These are phyloP conservation scores for Torulaspora microellipsoides DNA, from an alignment of 805 yeast species.

Conservation along the genomic window DNA sequence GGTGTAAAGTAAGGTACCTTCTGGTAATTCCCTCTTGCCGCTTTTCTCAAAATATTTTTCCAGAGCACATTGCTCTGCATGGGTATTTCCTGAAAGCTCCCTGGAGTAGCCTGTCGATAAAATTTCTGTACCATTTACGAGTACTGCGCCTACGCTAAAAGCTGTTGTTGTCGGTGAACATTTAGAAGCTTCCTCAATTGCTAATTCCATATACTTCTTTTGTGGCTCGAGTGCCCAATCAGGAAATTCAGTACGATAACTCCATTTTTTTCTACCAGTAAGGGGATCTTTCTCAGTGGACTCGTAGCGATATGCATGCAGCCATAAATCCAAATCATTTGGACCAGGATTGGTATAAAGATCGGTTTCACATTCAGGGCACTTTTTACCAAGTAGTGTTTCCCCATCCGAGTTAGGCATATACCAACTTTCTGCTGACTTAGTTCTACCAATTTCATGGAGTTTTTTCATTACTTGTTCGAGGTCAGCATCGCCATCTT, in stretches of 20 bases:
- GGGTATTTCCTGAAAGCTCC: conserved; percentile 91
- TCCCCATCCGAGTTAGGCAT: conserved; percentile 62
- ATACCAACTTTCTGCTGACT: conserved; percentile 64
- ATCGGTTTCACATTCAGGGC: conserved; percentile 64
- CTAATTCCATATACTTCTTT: conserved; percentile 62
- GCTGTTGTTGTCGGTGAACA: conserved; percentile 83
- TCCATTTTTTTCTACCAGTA: conserved; percentile 49
- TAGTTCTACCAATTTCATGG: conserved; percentile 65
- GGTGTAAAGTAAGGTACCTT: conserved; percentile 78
- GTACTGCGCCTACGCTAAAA: conserved; percentile 89
- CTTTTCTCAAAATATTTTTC: conserved; percentile 55
- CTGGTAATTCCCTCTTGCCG: conserved; percentile 46
- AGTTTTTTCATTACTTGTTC: conserved; percentile 46
- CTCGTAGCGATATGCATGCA: conserved; percentile 83
- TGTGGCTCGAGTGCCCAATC: conserved; percentile 72
- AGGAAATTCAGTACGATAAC: conserved; percentile 70
- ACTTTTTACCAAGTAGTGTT: conserved; percentile 49
- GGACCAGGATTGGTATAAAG: conserved; percentile 85
- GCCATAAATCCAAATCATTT: conserved; percentile 80
- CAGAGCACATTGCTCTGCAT: conserved; percentile 94
- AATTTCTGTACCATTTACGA: conserved; percentile 58
- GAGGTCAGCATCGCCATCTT: conserved; percentile 48
- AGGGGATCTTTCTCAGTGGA: conserved; percentile 39
- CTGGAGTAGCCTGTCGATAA: conserved; percentile 84
- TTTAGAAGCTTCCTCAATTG: conserved; percentile 71